These are phyloP conservation scores for Colletotrichum salicis DNA, from an alignment of 2,329 filamentous ascomycete species.

Conservation along the genomic window DNA sequence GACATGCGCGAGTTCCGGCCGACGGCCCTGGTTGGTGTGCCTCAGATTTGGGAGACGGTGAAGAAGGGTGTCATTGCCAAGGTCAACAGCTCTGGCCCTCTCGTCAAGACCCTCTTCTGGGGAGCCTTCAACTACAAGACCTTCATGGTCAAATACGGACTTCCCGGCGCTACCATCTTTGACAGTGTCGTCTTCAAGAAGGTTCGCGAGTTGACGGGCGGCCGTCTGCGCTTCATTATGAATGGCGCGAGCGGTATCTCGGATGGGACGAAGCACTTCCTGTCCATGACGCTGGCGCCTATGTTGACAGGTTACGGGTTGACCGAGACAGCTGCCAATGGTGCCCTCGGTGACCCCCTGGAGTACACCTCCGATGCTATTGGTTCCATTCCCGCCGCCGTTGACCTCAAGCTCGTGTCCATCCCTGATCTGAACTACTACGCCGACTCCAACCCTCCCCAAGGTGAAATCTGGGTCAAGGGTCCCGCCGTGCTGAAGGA, in stretches of 20 bases:
- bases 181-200: constrained; percentile 92
- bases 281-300: constrained; percentile 90
- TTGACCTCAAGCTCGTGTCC: constrained; percentile 93
- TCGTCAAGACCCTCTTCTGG: constrained; percentile 84
- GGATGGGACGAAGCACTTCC: constrained; percentile 87
- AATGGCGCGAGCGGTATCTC: constrained; percentile 94
- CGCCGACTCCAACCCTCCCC: constrained; percentile 77
- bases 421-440: constrained; percentile 89
- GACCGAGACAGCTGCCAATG: constrained; percentile 91
- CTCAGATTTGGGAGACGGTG: constrained; percentile 96
- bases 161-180: constrained; percentile 76
- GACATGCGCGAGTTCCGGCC: constrained; percentile 94
- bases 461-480: constrained; percentile 92
- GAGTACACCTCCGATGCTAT: constrained; percentile 83
- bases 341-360: constrained; percentile 83
- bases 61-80: constrained; percentile 91
- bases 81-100: constrained; percentile 75
- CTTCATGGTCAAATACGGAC: constrained; percentile 65
- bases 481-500: constrained; percentile 78
- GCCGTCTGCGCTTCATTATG: constrained; percentile 87
- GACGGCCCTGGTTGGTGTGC: constrained; percentile 91
- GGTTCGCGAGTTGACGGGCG: constrained; percentile 89
- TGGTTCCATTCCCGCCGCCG: constrained; percentile 78
- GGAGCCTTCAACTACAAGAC: constrained; percentile 69
- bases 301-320: constrained; percentile 96